Evolutionary conservation across 2,329 filamentous ascomycete species (phyloP).

Genomic region (Aurifilum marmelostoma): DNA sequence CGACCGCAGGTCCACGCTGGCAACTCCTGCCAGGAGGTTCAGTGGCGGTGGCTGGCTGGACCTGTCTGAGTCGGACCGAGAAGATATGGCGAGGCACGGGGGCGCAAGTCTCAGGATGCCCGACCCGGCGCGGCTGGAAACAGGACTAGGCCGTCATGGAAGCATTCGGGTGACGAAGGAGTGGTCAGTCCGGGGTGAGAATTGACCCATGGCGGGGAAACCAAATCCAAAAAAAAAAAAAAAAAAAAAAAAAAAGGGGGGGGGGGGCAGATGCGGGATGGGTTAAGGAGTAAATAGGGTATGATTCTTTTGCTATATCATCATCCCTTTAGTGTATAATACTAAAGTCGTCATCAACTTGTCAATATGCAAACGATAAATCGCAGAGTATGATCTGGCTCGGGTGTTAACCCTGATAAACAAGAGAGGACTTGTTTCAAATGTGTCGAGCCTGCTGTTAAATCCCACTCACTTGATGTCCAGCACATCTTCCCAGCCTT

Average conservation of each 20-base stretch:
- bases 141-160: neutral
- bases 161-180: slow-evolving; percentile 12
- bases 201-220: neutral
- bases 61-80: slow-evolving; percentile 5
- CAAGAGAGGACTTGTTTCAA: too few species aligned
- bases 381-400: neutral
- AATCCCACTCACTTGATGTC: neutral
- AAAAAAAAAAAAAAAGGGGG: too few species aligned
- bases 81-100: slow-evolving; percentile 8
- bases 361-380: neutral
- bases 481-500: neutral
- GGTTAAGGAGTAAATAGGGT: neutral
- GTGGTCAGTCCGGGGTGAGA: slow-evolving; percentile 3
- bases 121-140: neutral
- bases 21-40: neutral
- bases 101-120: neutral
- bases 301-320: neutral
- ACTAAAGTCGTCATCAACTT: neutral
- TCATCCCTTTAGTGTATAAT: slow-evolving; percentile 3
- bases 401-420: neutral
- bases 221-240: too few species aligned
- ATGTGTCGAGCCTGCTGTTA: neutral
- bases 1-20: slow-evolving; percentile 5
- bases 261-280: neutral
- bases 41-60: slow-evolving; percentile 13